These are phyloP conservation scores for Aspergillus nomiae DNA, from an alignment of 2,329 filamentous ascomycete species.

Conservation along the genomic window DNA sequence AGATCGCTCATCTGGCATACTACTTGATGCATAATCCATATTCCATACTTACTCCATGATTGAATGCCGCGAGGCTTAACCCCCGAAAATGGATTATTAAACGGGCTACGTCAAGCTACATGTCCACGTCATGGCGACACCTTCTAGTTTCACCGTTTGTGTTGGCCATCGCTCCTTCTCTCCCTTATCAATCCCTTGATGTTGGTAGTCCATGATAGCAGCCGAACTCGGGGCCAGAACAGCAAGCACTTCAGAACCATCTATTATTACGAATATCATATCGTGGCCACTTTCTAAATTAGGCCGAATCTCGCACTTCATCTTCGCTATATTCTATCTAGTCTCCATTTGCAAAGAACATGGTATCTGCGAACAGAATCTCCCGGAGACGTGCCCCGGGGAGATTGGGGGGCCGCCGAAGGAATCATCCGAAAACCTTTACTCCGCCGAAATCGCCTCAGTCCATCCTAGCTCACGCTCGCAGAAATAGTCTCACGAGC, in stretches of 20 bases:
- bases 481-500: slow-evolving; percentile 13
- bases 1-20: not conserved
- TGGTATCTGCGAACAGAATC: slow-evolving; percentile 18
- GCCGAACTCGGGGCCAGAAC: not conserved
- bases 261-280: not conserved
- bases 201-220: not conserved
- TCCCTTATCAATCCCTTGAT: not conserved
- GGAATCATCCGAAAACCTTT: slow-evolving; percentile 11
- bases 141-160: not conserved
- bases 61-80: not conserved
- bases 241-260: not conserved
- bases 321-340: not conserved
- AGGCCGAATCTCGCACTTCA: not conserved
- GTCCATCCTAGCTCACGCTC: slow-evolving; percentile 16
- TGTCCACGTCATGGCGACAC: not conserved
- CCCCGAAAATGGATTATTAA: not conserved
- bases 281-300: not conserved
- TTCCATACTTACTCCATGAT: not conserved
- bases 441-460: slow-evolving; percentile 16
- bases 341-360: slow-evolving; percentile 4
- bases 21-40: not conserved
- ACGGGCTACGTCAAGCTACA: not conserved
- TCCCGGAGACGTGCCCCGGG: slow-evolving; percentile 15
- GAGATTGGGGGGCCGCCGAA: slow-evolving; percentile 10
- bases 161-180: not conserved